A percentile compares a stretch with the other conserved stretches of the same genome.
Evolutionary conservation across 1,284 basidiomycete species (phyloP).

Genomic region (Hemileccinum hortonii): DNA sequence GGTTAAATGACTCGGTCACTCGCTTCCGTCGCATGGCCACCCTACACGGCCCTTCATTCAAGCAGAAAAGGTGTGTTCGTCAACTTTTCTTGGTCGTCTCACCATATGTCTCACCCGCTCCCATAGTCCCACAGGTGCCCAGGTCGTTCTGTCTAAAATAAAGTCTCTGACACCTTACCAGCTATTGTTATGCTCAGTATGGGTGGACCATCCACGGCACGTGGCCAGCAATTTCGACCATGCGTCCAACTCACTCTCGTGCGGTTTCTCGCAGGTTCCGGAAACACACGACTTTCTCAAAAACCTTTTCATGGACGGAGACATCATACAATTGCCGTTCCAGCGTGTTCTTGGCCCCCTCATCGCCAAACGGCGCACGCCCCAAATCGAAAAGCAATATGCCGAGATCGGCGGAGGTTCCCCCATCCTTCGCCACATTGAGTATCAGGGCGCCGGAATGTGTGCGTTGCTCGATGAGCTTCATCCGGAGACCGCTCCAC

Average conservation of each 20-base stretch:
- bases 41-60: slow-evolving; percentile 12
- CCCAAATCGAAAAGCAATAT: slow-evolving; percentile 95
- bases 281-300: slow-evolving; percentile 91
- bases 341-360: slow-evolving; percentile 85
- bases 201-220: slow-evolving; percentile 92
- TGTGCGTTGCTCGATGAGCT: slow-evolving; percentile 89
- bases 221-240: slow-evolving; percentile 24
- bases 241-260: slow-evolving; percentile 1
- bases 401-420: slow-evolving; percentile 94
- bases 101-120: slow-evolving; percentile 11
- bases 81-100: neutral
- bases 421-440: slow-evolving; percentile 93
- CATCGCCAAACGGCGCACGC: slow-evolving; percentile 91
- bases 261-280: slow-evolving; percentile 54
- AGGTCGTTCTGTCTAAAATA: neutral
- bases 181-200: slow-evolving; percentile 98
- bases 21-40: slow-evolving; percentile 26
- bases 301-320: slow-evolving; percentile 91
- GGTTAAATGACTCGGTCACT: neutral
- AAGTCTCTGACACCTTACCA: slow-evolving; percentile 29
- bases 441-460: slow-evolving; percentile 89
- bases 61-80: slow-evolving; percentile 22
- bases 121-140: slow-evolving; percentile 32
- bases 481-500: slow-evolving; percentile 88
- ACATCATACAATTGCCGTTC: slow-evolving; percentile 95